Base-by-base conservation (phyloP, 108 stramenopile genomes). In the Nitzschia sp. region DNA sequence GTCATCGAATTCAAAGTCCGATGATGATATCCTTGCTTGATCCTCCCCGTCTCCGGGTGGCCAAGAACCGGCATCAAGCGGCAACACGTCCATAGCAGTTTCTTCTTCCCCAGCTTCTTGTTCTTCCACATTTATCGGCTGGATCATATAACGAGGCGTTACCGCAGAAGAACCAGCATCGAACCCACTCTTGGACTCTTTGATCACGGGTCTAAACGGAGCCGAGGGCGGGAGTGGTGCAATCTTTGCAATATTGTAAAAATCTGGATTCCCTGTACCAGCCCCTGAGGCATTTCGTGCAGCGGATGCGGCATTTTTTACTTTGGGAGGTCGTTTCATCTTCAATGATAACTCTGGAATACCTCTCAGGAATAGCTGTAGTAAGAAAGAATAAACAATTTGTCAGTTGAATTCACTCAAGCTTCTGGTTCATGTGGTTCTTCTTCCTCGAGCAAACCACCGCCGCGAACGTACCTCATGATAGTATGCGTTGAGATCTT, bases 361-460 rank as follows among this genome's bases (percentile, higher is more conserved):
- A 13, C 78, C 78, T 2, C 82, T 71, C 26, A 80, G 68, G 34
- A 83, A 83, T 52, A 83, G 69, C 77, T 74, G 50, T 17, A 38
- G 56, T 30, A n/a, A n/a, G n/a, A n/a, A n/a, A n/a, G n/a, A n/a
- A n/a, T n/a, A n/a, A n/a, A n/a, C 32, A 25, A 19, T 54, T 54
- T 19, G 11, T 54, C 9, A n/a, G 9, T 23, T 19, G 23, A 54
- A 9, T 19, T n/a, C 21, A 17, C n/a, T 11, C 21, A 54, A 25
- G n/a, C n/a, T n/a, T n/a, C n/a, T n/a, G n/a, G n/a, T n/a, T n/a
- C n/a, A n/a, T n/a, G n/a, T n/a, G n/a, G n/a, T n/a, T n/a, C n/a
- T n/a, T n/a, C n/a, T n/a, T n/a, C n/a, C n/a, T n/a, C n/a, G n/a
- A n/a, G n/a, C n/a, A n/a, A n/a, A n/a, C n/a, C n/a, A n/a, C n/a